Evolutionary conservation across 2,329 filamentous ascomycete genomes (phyloP).

Genomic region (Microdochium trichocladiopsis): DNA sequence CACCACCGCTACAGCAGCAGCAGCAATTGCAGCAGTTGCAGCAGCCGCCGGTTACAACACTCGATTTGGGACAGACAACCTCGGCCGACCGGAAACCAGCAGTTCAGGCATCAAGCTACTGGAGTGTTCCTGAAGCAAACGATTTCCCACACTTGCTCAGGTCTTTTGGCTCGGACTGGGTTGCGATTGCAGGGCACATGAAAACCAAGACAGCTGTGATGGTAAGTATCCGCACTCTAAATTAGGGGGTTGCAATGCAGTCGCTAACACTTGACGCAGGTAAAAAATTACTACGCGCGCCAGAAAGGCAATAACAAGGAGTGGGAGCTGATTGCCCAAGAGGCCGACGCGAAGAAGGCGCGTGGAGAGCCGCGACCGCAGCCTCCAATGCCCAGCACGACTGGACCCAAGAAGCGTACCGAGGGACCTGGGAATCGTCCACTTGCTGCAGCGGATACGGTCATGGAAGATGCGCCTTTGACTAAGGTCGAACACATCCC

Average conservation of each 20-base stretch:
- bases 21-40: constrained; percentile 12
- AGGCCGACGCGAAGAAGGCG: constrained; percentile 49
- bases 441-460: constrained; percentile 40
- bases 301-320: constrained; percentile 55
- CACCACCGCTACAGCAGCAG: constrained; percentile 23
- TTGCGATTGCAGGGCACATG: constrained; percentile 69
- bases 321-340: constrained; percentile 52
- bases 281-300: constrained; percentile 62
- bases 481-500: constrained; percentile 36
- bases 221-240: constrained; percentile 42
- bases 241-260: neutral
- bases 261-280: constrained; percentile 32
- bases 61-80: constrained; percentile 37
- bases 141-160: constrained; percentile 68
- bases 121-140: constrained; percentile 75
- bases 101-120: constrained; percentile 69
- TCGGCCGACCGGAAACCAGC: constrained; percentile 43
- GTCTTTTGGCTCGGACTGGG: constrained; percentile 75
- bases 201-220: constrained; percentile 81
- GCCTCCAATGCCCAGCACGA: constrained; percentile 48
- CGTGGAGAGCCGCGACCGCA: constrained; percentile 53
- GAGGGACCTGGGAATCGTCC: constrained; percentile 37
- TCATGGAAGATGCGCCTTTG: constrained; percentile 34
- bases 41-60: constrained; percentile 39
- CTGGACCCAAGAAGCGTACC: constrained; percentile 42